Percentiles rank a stretch among this genome's conserved stretches.
These are phyloP conservation scores for Mortierella sp. DNA, from an alignment of 371 early-diverging fungal species.

Conservation along the genomic window DNA sequence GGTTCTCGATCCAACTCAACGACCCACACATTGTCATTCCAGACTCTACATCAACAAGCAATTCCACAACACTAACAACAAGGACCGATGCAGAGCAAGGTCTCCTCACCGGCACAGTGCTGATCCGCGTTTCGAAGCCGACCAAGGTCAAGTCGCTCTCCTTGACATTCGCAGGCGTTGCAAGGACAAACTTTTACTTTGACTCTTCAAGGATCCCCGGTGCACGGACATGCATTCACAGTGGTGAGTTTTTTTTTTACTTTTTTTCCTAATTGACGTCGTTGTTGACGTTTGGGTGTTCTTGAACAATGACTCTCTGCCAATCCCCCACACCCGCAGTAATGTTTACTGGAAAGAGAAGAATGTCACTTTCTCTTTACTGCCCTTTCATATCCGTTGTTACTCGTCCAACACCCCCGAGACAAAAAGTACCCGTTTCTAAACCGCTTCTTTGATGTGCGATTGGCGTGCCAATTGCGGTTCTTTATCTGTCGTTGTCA, in stretches of 20 bases:
- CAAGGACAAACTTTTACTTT: slow-evolving; percentile 31
- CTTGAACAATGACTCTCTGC: background rate
- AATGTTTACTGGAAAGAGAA: background rate
- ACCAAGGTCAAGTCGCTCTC: slow-evolving; percentile 41
- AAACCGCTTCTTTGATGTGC: background rate
- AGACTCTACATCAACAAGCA: slow-evolving; percentile 3
- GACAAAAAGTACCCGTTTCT: background rate
- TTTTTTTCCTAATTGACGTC: background rate
- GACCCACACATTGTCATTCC: slow-evolving; percentile 34
- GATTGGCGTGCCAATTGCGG: background rate
- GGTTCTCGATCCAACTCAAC: slow-evolving; percentile 40
- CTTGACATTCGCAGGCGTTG: slow-evolving; percentile 34
- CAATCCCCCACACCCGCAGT: background rate
- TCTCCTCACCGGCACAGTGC: slow-evolving; percentile 28
- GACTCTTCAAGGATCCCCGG: slow-evolving; percentile 38
- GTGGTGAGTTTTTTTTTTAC: slow-evolving; percentile 17
- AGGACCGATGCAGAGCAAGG: slow-evolving; percentile 5
- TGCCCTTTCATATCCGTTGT: background rate
- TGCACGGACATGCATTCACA: slow-evolving; percentile 23
- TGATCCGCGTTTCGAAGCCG: slow-evolving; percentile 35
- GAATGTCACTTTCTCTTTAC: background rate
- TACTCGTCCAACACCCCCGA: background rate
- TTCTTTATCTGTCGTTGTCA: background rate
- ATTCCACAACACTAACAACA: background rate
- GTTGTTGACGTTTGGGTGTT: too few relatives aligned